These are phyloP conservation scores for Psilocybe azurescens DNA, from an alignment of 768 basidiomycete species.

Conservation along the genomic window DNA sequence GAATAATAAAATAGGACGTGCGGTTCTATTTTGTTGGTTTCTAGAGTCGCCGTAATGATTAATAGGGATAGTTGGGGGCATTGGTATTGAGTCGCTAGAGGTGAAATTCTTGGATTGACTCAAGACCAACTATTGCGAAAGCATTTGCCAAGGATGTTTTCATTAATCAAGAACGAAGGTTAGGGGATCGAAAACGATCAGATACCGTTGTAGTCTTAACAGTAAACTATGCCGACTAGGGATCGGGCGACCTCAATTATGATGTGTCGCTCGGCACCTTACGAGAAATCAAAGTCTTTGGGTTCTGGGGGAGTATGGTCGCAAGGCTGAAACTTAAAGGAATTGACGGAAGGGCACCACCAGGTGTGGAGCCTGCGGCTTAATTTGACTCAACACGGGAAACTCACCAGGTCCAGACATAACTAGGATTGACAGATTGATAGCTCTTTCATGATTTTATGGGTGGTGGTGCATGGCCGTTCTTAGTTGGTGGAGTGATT, in stretches of 20 bases:
- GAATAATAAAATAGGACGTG: conserved; percentile 85
- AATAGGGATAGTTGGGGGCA: too few species aligned
- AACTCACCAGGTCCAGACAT: conserved; percentile 84
- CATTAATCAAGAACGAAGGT: conserved; percentile 87
- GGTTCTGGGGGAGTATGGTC: conserved; percentile 65
- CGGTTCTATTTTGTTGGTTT: too few species aligned
- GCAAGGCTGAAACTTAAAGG: conserved; percentile 78
- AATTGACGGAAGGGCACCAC: conserved; percentile 87
- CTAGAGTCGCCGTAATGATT: too few species aligned
- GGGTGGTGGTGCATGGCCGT: conserved; percentile 90
- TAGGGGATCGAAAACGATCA: conserved; percentile 83
- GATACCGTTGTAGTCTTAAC: conserved; percentile 86
- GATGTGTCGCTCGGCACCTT: conserved; percentile 80
- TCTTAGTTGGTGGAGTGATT: conserved; percentile 94
- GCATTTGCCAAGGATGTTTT: conserved; percentile 88
- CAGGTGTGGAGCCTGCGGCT: conserved; percentile 79
- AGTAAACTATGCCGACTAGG: conserved; percentile 86
- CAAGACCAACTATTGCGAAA: too few species aligned
- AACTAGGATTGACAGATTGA: conserved; percentile 81
- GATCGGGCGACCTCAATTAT: conserved; percentile 71
- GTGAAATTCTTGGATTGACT: too few species aligned
- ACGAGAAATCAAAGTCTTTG: conserved; percentile 90
- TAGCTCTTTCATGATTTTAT: conserved; percentile 86
- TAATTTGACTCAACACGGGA: conserved; percentile 87
- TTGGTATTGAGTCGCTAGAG: too few species aligned